phyloP scores from a whole-genome alignment of 176 grass and related monocot species.

The Oryza glaberrima region DNA sequence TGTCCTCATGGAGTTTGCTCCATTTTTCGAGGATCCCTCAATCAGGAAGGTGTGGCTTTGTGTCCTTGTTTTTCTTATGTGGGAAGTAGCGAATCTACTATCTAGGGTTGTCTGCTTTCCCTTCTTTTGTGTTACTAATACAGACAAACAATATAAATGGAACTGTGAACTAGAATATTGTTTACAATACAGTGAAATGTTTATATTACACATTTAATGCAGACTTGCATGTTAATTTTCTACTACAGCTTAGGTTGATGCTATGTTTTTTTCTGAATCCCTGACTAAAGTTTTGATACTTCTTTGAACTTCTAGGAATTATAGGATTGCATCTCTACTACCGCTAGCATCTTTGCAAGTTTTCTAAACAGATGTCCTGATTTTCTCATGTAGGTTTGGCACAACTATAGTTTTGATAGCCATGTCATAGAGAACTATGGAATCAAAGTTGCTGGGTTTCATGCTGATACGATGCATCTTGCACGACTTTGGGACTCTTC shows the following conservation, averaged over 20 bases:
- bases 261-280: background rate
- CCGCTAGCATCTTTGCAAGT: constrained; percentile 28
- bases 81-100: background rate
- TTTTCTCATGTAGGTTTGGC: constrained; percentile 84
- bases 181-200: background rate
- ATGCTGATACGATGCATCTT: constrained; percentile 99
- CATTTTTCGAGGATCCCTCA: constrained; percentile 88
- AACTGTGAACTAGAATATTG: constrained; percentile 1
- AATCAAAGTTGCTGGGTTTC: constrained; percentile 88
- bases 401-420: constrained; percentile 98
- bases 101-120: background rate
- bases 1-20: constrained; percentile 86
- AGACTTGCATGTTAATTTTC: background rate
- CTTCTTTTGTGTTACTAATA: background rate
- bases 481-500: constrained; percentile 93
- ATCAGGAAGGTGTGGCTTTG: constrained; percentile 76
- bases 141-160: constrained; percentile 16
- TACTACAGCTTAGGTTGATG: background rate
- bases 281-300: constrained; percentile 21
- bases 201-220: constrained; percentile 18
- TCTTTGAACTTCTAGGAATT: constrained; percentile 24
- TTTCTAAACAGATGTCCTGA: constrained; percentile 26
- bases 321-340: background rate
- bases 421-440: constrained; percentile 88
- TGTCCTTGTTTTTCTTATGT: constrained; percentile 17